These are phyloP conservation scores for Corchorus olitorius DNA, from an alignment of 345 rosid species.

Conservation along the genomic window DNA sequence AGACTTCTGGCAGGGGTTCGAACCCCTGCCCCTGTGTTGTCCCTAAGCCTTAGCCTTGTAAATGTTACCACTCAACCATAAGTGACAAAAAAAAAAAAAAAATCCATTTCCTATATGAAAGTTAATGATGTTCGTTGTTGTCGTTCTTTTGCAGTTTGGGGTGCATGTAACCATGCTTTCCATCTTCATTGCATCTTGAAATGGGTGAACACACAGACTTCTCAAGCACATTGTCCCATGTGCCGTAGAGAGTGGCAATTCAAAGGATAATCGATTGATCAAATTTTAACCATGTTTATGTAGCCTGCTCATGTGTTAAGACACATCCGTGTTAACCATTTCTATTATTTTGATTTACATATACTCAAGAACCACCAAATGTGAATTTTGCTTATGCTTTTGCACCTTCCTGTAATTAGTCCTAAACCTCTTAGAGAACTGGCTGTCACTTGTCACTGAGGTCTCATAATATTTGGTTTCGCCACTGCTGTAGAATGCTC, in stretches of 20 bases:
- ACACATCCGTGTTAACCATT: neutral
- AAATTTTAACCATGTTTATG: neutral
- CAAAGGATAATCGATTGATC: slow-evolving; percentile 42
- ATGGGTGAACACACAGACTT: slow-evolving; percentile 88
- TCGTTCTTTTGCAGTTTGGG: slow-evolving; percentile 52
- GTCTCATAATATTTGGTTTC: neutral
- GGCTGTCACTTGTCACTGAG: neutral
- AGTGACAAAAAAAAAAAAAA: no score
- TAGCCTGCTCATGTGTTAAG: neutral
- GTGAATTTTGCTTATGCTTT: neutral
- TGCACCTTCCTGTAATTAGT: neutral
- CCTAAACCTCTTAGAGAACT: neutral
- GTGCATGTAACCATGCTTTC: slow-evolving; percentile 76
- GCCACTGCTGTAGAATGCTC: neutral
- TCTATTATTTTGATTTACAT: neutral
- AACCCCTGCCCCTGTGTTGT: no score
- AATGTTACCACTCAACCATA: no score
- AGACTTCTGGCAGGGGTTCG: no score
- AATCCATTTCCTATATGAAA: neutral
- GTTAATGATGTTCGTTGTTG: neutral
- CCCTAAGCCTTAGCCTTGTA: no score
- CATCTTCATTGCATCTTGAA: slow-evolving; percentile 96
- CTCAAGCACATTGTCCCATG: slow-evolving; percentile 94
- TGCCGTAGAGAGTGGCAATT: slow-evolving; percentile 84
- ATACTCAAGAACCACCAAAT: neutral